Conservation (phyloP, 768 basidiomycete genomes). For the Pleurotus ostreatus region DNA sequence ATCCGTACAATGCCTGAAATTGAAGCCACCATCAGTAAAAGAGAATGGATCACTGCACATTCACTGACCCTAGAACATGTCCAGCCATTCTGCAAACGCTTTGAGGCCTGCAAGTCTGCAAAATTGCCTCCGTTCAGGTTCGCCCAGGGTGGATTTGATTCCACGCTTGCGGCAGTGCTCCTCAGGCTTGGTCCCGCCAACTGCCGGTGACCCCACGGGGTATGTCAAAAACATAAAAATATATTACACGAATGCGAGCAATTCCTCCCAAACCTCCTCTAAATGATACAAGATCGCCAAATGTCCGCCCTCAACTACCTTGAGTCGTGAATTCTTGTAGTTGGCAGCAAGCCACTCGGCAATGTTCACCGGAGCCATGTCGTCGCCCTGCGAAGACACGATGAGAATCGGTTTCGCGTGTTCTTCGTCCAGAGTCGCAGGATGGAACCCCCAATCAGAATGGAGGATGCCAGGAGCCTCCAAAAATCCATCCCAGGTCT, state of each 20-base stretch:
- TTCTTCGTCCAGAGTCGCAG: conserved; percentile 36
- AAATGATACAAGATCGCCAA: conserved; percentile 30
- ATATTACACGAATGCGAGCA: conserved; percentile 9
- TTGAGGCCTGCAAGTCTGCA: not conserved
- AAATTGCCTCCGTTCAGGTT: not conserved
- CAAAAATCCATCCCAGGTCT: conserved; percentile 41
- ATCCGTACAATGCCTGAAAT: not conserved
- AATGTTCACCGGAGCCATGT: conserved; percentile 25
- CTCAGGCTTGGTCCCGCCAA: not conserved
- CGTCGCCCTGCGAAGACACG: conserved; percentile 30
- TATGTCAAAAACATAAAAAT: not conserved
- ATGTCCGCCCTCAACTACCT: conserved; percentile 36
- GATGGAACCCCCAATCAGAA: conserved; percentile 40
- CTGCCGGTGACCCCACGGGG: not conserved
- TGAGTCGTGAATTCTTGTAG: conserved; percentile 36
- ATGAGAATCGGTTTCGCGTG: conserved; percentile 34
- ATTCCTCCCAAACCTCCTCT: conserved; percentile 32
- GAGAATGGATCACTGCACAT: not conserved
- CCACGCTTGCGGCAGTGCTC: not conserved
- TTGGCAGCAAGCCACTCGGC: conserved; percentile 32
- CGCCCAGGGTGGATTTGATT: not conserved
- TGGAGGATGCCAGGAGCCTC: conserved; percentile 28
- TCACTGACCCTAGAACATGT: not conserved
- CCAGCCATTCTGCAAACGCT: not conserved
- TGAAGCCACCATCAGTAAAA: not conserved